These are phyloP conservation scores for Colletotrichum spaethianum DNA, from an alignment of 2,329 filamentous ascomycete species.

Conservation along the genomic window DNA sequence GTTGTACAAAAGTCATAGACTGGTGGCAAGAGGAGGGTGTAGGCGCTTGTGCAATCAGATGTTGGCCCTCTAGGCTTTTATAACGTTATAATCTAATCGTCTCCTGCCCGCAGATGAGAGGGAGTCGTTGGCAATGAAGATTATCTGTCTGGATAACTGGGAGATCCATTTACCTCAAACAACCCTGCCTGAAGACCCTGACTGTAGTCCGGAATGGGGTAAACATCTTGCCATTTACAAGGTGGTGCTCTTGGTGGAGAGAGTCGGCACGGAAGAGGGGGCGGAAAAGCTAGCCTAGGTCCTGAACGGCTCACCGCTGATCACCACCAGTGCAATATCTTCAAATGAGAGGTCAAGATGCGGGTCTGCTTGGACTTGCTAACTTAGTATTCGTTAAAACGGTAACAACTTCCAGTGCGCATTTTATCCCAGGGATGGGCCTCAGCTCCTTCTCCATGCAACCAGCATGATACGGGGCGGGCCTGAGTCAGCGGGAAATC, in stretches of 20 bases:
- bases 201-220: neutral
- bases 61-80: neutral
- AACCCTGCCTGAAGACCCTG: neutral
- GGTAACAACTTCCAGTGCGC: too few relatives aligned
- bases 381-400: neutral
- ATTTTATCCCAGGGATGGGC: too few relatives aligned
- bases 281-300: constrained; percentile 3
- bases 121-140: neutral
- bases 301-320: constrained; percentile 12
- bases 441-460: too few relatives aligned
- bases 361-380: neutral
- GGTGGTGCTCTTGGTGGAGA: neutral
- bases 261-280: neutral
- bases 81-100: constrained; percentile 1
- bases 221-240: neutral
- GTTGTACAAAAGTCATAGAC: constrained; percentile 4
- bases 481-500: too few relatives aligned
- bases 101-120: neutral
- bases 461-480: too few relatives aligned
- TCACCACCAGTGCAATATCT: neutral
- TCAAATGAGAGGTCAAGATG: neutral
- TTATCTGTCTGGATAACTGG: neutral
- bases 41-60: neutral
- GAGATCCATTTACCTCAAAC: neutral
- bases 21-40: neutral